Conservation (phyloP, 1,284 basidiomycete species). For the Trichosporon asahii region DNA sequence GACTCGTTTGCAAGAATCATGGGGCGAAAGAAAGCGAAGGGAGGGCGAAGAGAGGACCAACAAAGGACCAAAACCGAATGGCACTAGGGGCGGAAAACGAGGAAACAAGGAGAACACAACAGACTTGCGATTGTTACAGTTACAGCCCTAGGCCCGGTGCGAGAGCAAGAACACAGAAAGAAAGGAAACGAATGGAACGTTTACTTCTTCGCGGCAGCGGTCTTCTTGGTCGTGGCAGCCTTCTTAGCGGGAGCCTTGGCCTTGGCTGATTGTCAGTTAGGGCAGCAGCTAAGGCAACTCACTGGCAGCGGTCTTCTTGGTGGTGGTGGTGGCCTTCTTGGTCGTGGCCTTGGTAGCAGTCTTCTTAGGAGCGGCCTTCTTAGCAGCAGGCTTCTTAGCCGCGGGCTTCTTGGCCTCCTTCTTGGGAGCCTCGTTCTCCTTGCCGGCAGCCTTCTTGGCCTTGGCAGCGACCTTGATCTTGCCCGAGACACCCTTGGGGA, state of each 20-base stretch:
- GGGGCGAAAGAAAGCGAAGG: slow-evolving; percentile 2
- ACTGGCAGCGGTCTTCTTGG: slow-evolving; percentile 24
- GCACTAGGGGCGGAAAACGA: background rate
- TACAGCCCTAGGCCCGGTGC: background rate
- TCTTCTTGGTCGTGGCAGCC: slow-evolving; percentile 31
- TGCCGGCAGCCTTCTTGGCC: slow-evolving; percentile 51
- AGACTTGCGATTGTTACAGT: slow-evolving; percentile 6
- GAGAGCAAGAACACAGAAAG: background rate
- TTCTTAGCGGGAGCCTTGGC: slow-evolving; percentile 53
- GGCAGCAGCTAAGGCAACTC: slow-evolving; percentile 22
- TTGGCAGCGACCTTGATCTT: slow-evolving; percentile 73
- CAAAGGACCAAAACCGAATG: background rate
- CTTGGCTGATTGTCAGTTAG: slow-evolving; percentile 21
- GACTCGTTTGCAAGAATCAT: too few species aligned
- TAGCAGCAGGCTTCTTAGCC: slow-evolving; percentile 42
- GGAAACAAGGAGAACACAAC: background rate
- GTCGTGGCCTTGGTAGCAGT: slow-evolving; percentile 43
- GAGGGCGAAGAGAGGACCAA: background rate
- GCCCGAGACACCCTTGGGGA: slow-evolving; percentile 80
- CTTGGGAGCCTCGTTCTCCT: slow-evolving; percentile 56
- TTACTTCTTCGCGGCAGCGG: background rate
- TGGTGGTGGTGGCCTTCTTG: slow-evolving; percentile 50
- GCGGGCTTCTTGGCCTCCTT: slow-evolving; percentile 24
- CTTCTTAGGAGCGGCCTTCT: slow-evolving; percentile 28
- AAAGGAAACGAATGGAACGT: background rate